Conservation (phyloP, 2,329 filamentous ascomycete genomes). For the Dryadomyces sulphureus region DNA sequence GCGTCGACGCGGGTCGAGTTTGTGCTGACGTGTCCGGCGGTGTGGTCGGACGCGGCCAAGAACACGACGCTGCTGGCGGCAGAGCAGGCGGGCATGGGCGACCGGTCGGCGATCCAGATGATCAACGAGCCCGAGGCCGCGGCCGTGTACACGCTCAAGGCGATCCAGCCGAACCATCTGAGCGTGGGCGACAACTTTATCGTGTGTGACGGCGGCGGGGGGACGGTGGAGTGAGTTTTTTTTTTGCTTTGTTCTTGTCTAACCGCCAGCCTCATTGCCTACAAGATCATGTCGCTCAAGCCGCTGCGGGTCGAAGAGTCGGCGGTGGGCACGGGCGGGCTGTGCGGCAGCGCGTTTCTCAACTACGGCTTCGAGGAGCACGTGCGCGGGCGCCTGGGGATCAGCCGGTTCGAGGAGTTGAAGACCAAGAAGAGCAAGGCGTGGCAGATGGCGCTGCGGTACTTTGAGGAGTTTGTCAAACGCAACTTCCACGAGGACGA, state of each 20-base stretch:
- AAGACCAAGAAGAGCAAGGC: conserved; percentile 63
- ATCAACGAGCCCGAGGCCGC: conserved; percentile 72
- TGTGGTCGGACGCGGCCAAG: conserved; percentile 78
- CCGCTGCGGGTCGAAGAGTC: conserved; percentile 64
- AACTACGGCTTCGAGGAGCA: conserved; percentile 74
- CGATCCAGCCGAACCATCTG: conserved; percentile 61
- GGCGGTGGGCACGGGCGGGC: conserved; percentile 61
- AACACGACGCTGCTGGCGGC: conserved; percentile 67
- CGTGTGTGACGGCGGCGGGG: conserved; percentile 48
- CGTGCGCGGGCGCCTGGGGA: conserved; percentile 52
- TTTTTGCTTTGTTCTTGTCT: not conserved
- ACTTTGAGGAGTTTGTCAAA: conserved; percentile 77
- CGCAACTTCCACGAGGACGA: conserved; percentile 71
- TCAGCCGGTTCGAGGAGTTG: conserved; percentile 56
- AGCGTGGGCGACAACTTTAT: conserved; percentile 53
- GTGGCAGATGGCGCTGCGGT: conserved; percentile 65
- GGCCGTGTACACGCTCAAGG: conserved; percentile 66
- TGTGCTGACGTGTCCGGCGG: conserved; percentile 67
- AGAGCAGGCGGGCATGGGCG: conserved; percentile 65
- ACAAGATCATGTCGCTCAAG: conserved; percentile 60
- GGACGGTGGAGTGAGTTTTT: conserved; percentile 44
- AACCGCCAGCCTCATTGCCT: conserved; percentile 49
- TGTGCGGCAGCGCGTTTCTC: conserved; percentile 66
- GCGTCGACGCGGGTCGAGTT: conserved; percentile 61
- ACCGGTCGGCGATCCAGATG: conserved; percentile 55